Base-by-base conservation (phyloP, 352 stramenopile species). In the Phytopythium ostracodes region DNA sequence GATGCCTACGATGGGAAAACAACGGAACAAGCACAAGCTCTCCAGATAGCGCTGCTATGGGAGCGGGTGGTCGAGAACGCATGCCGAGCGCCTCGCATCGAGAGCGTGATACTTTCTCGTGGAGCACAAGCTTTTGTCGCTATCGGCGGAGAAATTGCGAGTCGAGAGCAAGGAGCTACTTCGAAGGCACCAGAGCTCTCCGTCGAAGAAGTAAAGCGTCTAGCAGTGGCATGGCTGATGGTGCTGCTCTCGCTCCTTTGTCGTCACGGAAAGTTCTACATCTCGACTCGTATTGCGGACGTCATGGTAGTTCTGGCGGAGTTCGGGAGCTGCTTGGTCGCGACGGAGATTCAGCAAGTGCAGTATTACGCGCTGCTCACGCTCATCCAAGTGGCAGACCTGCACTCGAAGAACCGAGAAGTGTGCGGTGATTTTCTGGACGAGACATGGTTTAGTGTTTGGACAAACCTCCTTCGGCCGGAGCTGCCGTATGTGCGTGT, bases 251-350 rank as follows among this genome's bases (percentile, higher is more conserved):
- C 76, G 6, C 60, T 81, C 42, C 51, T 88, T 8, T 70, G 59
- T 40, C 79, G 80, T 36, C 74, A 87, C 27, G 78, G 79, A 17
- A 72, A 75, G 52, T 81, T 84, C 56, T 86, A 84, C 51, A 54
- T 82, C 22, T 60, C 57, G 14, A 87, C 84, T 59, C 72, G 75
- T 20, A 76, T 88, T 57, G 78, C 72, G 14, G 80, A 89, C 46
- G 52, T 87, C n/a, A 88, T 87, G 71, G 65, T 75, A 14, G 50
- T 84, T 15, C 75, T 88, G 59, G 60, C 73, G 22, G 75, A 79
- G n/a, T 65, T 89, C 7, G 59, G 43, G 5, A 59, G 82, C 47
- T 68, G 73, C 47, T 46, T 88, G 18, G 66, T 82, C 1, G 61
- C 76, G 12, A 86, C 87, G 56, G 71, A 77, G 59, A 62, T 89